Evolutionary conservation across 2,329 filamentous ascomycete species (phyloP), one percentile per base, ranked within the genome.

Genomic region (Ophiostoma novo-ulmi): DNA sequence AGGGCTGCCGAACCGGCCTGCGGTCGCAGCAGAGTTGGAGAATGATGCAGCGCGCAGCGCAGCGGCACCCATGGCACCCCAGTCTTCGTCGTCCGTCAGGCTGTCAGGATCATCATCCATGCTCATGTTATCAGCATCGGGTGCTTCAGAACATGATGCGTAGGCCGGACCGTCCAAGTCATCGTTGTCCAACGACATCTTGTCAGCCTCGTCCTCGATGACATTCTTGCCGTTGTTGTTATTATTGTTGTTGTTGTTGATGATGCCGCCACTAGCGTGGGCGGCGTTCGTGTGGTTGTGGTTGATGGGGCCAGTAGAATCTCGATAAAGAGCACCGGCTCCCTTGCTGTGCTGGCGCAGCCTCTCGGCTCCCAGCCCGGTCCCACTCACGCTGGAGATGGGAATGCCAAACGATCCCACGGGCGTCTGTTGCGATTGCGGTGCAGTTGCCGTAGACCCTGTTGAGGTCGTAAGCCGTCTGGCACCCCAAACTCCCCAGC

Each of bases 401-500:
- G 87, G 86, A 73, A 90, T 88, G 74, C 83, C 85, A 38, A 81
- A 78, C 66, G 81, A 79, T 75, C 82, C 2, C 69, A 36, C 17
- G 61, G n/a, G 6, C 67, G 38, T 26, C 36, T 41, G 64, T 20
- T 41, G 17, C 36, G 64, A 31, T 2, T 22, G 36, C 13, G 65
- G 22, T 44, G 65, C 65, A 20, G 22, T 26, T 11, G 39, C n/a
- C 13, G 13, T 39, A 48, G 65, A 31, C 65, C 22, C 39, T 35
- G 65, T 20, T 14, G 65, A 22, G 78, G 77, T 75, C 76, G 78
- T 78, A 82, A 78, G 75, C 78, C 88, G 85, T 78, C 89, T 89
- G 73, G 94, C 95, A 80, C 96, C 91, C 94, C 94, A 99, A 75
- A 93, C 89, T 72, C 95, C 95, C 94, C 94, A 98, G 77, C 94